Evolutionary conservation across 2,329 filamentous ascomycete species (phyloP), one percentile per base, ranked within the genome.

Genomic region (Microdochium bolleyi): DNA sequence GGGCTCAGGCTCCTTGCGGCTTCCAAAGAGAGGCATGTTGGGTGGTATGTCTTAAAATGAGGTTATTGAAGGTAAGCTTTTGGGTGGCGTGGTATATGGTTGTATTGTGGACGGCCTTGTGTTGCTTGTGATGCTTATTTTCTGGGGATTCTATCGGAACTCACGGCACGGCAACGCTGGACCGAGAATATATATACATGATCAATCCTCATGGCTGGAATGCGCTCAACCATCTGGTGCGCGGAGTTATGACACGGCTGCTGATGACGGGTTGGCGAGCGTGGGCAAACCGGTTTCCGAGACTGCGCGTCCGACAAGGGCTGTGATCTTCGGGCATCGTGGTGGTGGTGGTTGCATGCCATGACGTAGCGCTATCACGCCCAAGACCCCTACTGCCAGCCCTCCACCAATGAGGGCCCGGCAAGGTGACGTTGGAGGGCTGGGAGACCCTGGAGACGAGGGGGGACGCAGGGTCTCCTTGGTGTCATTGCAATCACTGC

Each of bases 1-100:
- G 32, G 61, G 54, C 4, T 7, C 14, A 22, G 41, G 9, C 10
- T 21, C n/a, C 51, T 61, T 60, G 53, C 62, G 63, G 59, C 58
- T 63, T 49, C 60, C 63, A 57, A 67, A 67, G 49, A 66, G 55
- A 54, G 64, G 64, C 65, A 67, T 67, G 21, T 53, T 61, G 54
- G 22, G 37, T 30, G 27, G 21, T 46, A 22, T 22, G 41, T 10
- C 3, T 21, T 16, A 22, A 22, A 19, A 19, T 8, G 34, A 8
- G 14, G 16, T 5, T 38, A 16, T 16, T 3, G 34, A 19, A 38
- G 37, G 11, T 19, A 46, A 46, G 41, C 41, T 46, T 46, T 38
- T 46, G 21, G 19, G 14, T 46, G 41, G 19, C 41, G 5, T 7
- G 16, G 37, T 30, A n/a, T n/a, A n/a, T n/a, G n/a, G n/a, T n/a